Evolutionary conservation across 805 yeast species (phyloP), one percentile per base, ranked within the genome.

Genomic region (Teunomyces barrocoloradensis): DNA sequence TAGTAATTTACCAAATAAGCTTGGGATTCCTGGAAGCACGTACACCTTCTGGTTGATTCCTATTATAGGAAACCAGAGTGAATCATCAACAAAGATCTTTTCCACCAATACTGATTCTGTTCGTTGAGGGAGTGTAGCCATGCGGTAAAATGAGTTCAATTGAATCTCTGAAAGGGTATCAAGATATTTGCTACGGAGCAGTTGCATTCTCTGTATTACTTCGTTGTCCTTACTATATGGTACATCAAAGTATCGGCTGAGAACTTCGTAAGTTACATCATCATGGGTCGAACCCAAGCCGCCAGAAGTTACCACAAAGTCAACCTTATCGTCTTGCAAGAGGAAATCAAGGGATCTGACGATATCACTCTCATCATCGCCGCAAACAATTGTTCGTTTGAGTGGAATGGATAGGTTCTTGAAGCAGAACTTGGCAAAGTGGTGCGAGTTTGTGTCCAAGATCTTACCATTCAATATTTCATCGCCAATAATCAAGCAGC

Each of bases 221-320:
- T 75, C 82, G 20, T 65, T 56, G 61, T 89, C 84, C 13, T 84
- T 60, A 38, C 61, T 64, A 48, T 82, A 63, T 0, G 77, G 75
- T 6, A 86, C 59, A 1, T 64, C 64, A 53, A 74, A 89, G 6
- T 87, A 85, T 53, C 75, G 77, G 1, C 92, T 88, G n/a, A 89
- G 63, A 1, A 87, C 74, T 44, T 80, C 81, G 63, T 89, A 89
- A 0, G 96, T 89, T 50, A 89, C 85, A 61, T 89, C 97, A 60
- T 89, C 96, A 56, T 89, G 96, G 0, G 96, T 89, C 4, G 96
- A 87, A 0, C 97, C 97, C 49, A 89, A 87, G 1, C 76, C 84
- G 28, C 88, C 86, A 46, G 85, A 76, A 0, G 95, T 87, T 18
- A 87, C 78, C 6, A 87, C 75, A 38, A 87, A 75, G 58, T 86